Evolutionary conservation across 1,139 yeast species (phyloP).

Genomic region (Taiozyma sp.): DNA sequence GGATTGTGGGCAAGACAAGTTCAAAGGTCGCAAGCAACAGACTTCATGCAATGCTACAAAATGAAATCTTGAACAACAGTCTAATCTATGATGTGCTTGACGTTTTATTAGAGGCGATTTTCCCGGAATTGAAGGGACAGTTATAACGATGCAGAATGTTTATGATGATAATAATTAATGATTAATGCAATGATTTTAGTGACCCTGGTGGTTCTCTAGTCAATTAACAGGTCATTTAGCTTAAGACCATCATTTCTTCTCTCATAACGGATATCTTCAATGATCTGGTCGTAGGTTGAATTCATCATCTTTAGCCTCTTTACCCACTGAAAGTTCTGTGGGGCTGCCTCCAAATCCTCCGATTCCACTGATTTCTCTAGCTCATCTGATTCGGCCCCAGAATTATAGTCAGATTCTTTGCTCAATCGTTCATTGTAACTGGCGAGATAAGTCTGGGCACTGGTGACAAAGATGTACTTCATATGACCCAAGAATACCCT

Average conservation of each 20-base stretch:
- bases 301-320: not conserved
- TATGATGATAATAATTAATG: not conserved
- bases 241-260: not conserved
- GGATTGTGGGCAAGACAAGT: constrained; percentile 66
- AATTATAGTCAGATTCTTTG: not conserved
- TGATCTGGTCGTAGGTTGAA: not conserved
- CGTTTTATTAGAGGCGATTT: constrained; percentile 38
- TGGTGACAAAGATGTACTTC: not conserved
- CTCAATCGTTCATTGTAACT: not conserved
- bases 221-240: not conserved
- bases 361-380: not conserved
- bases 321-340: not conserved
- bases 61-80: constrained; percentile 65
- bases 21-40: constrained; percentile 59
- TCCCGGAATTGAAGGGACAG: constrained; percentile 30
- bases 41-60: constrained; percentile 68
- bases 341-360: not conserved
- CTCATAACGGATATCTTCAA: not conserved
- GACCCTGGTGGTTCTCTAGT: not conserved
- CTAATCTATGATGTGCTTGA: constrained; percentile 57
- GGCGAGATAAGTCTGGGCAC: not conserved
- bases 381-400: not conserved
- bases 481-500: not conserved
- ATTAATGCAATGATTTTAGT: not conserved
- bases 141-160: not conserved